Evolutionary conservation across 1,284 basidiomycete genomes (phyloP), one percentile per base, ranked within the genome.

Genomic region (Pterulicium gracile): DNA sequence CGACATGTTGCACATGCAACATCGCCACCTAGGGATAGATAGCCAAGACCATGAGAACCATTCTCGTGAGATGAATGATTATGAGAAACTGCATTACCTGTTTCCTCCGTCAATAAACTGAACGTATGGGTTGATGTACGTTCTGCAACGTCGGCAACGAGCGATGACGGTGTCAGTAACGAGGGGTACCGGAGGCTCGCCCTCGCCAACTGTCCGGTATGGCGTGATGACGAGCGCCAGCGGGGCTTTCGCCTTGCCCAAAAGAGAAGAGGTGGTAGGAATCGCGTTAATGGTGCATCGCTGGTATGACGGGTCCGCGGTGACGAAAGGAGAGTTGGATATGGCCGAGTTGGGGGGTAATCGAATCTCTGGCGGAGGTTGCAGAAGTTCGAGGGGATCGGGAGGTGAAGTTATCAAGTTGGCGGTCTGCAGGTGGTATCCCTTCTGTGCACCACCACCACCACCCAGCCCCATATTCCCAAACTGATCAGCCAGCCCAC

Each of bases 51-150:
- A n/a, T n/a, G n/a, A n/a, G n/a, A n/a, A n/a, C n/a, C n/a, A n/a
- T n/a, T n/a, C n/a, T n/a, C n/a, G n/a, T n/a, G n/a, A n/a, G 48
- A 47, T 21, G 15, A 21, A 42, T 3, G 13, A 34, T 18, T 20
- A 34, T 21, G 20, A 15, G n/a, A 13, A 19, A 69, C 73, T 10
- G n/a, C 27, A 32, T 52, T 52, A 84, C 72, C 94, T 80, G 65
- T 93, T 94, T 24, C 96, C 96, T 51, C 93, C 93, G 61, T 99
- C 96, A 60, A 97, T 93, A 63, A 98, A 99, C 56, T 93, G 91
- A 35, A 98, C 94, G 60, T 91, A 99, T 3, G 96, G 95, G 63
- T 98, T 98, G 68, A 99, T 98, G 68, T 98, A 98, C 39, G 92
- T 91, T 58, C 96, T 79, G 75, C 96, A 98, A 34, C 95, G 81